A percentile compares a stretch with the other conserved stretches of the same genome.
Evolutionary conservation across 805 yeast genomes (phyloP).

Genomic region (Barnettozyma siamensis): DNA sequence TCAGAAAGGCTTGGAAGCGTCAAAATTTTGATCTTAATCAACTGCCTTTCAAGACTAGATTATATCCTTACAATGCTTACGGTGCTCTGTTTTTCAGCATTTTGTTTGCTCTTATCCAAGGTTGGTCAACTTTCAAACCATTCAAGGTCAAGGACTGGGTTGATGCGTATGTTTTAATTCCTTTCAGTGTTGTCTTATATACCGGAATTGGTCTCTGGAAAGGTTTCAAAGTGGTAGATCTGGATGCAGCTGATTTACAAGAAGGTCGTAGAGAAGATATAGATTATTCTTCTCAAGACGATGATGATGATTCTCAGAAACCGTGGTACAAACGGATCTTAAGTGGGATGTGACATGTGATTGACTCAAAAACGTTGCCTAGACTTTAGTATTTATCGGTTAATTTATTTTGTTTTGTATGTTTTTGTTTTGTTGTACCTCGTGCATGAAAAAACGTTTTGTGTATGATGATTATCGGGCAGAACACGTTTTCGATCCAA

Average conservation of each 20-base stretch:
- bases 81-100: conserved; percentile 34
- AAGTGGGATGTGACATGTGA: conserved; percentile 1
- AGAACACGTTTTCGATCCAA: no score
- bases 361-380: no score
- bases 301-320: background rate
- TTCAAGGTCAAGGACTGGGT: conserved; percentile 43
- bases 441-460: no score
- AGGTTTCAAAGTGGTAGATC: conserved; percentile 36
- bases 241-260: conserved; percentile 42
- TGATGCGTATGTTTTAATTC: conserved; percentile 60
- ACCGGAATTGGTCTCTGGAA: conserved; percentile 34
- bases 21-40: conserved; percentile 61
- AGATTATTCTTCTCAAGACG: conserved; percentile 10
- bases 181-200: conserved; percentile 44
- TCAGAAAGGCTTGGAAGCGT: conserved; percentile 56
- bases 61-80: conserved; percentile 38
- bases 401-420: no score
- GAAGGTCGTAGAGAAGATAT: conserved; percentile 43
- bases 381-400: no score
- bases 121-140: conserved; percentile 46
- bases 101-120: conserved; percentile 41
- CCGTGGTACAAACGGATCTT: conserved; percentile 14
- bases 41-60: conserved; percentile 66
- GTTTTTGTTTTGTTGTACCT: no score
- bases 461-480: no score